Percentiles rank a stretch among this genome's conserved stretches.
These are phyloP conservation scores for Boletus barrowsii DNA, from an alignment of 768 basidiomycete genomes.

Conservation along the genomic window DNA sequence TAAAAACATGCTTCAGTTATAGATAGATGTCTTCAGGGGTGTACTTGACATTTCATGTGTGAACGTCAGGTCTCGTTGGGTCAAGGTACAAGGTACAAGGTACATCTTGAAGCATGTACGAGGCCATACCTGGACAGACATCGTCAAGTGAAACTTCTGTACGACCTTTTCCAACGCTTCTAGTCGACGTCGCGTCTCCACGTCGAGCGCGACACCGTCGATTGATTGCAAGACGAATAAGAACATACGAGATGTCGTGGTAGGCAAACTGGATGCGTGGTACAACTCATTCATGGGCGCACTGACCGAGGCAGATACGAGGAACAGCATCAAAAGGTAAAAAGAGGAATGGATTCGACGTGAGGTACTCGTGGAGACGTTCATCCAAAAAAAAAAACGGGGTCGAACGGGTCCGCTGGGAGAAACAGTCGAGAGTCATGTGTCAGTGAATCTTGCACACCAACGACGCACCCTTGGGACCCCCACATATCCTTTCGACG, in stretches of 20 bases:
- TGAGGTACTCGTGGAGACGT: conserved; percentile 49
- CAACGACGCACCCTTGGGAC: conserved; percentile 32
- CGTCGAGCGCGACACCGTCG: conserved; percentile 38
- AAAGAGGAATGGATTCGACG: conserved; percentile 65
- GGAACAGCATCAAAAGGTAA: conserved; percentile 68
- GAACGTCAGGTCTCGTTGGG: too few species aligned
- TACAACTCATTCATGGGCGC: background rate
- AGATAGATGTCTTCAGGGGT: too few species aligned
- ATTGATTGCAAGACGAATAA: conserved; percentile 51
- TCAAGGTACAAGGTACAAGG: too few species aligned
- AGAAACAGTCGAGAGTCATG: background rate
- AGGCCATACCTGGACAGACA: conserved; percentile 37
- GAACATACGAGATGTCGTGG: conserved; percentile 52
- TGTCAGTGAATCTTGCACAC: too few species aligned
- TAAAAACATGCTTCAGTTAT: too few species aligned
- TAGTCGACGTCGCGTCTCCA: conserved; percentile 35
- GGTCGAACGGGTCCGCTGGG: conserved; percentile 47
- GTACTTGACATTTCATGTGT: too few species aligned
- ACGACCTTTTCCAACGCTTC: conserved; percentile 42
- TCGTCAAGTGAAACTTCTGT: conserved; percentile 38
- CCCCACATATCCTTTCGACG: conserved; percentile 38
- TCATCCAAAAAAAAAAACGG: conserved; percentile 66
- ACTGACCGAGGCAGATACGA: conserved; percentile 57
- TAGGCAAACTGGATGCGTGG: conserved; percentile 43
- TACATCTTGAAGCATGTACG: too few species aligned